Base-by-base conservation (phyloP, 1,139 yeast species). In the Zygosaccharomyces pseudobailii region DNA sequence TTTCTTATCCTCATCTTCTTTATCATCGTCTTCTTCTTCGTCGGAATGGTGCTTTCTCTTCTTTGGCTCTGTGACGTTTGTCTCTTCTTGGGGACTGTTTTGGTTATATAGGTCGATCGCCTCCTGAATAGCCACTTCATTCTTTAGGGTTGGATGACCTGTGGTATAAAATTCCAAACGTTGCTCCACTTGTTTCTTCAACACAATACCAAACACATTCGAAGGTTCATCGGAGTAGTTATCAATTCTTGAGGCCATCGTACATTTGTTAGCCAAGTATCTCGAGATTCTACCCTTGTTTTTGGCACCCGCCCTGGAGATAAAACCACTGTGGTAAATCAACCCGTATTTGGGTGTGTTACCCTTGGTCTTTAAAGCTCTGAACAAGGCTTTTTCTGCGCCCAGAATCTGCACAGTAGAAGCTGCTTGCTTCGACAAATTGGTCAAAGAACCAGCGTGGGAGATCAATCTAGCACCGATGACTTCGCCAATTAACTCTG, bases 211-310 rank as follows among this genome's bases (percentile, higher is more conserved):
- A 65, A 92, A 94, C 49, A 82, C 88, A 56, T 84, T 84, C 40
- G 85, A 74, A 67, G 92, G 90, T 68, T 84, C 89, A 65, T 85
- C 94, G 50, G 89, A 82, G 72, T 87, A 92, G 76, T 89, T 89
- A 74, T 92, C 99, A 63, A 92, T 90, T 80, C 98, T 87, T 43
- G 96, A 88, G 55, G 98, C 98, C 74, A 92, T 92, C 38, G 98
- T 86, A 79, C 97, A 90, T 74, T 92, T 92, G 82, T 94, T 92
- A 55, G 99, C 98, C 71, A 92, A 79, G 74, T 90, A 90, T 76
- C 99, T 86, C 40, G 98, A 92, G 61, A 92, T 92, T 79, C 97
- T 85, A 72, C 99, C 99, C 80, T 92, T 92, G 76, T 92, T 92
- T 78, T 90, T 90, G 66, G 95, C 87, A 55, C 92, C 76, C 48